Conservation (phyloP, 768 basidiomycete genomes). For the Phylloporus sp. region DNA sequence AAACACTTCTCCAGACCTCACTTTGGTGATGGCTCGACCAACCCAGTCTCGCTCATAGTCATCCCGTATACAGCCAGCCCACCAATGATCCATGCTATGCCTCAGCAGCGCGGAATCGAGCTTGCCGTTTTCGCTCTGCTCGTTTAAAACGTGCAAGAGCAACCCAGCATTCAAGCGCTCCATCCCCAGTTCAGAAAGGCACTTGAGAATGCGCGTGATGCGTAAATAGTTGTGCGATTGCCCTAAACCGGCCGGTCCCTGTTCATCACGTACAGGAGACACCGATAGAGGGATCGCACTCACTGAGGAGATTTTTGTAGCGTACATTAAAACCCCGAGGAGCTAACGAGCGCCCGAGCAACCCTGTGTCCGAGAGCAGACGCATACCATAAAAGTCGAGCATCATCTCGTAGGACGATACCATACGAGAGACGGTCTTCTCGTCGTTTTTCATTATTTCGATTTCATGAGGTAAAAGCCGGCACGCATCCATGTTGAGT, state of each 20-base stretch:
- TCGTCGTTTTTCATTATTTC: constrained; percentile 48
- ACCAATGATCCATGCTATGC: constrained; percentile 72
- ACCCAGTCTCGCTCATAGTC: constrained; percentile 56
- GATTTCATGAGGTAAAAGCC: constrained; percentile 63
- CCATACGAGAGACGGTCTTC: constrained; percentile 43
- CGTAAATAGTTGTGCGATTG: constrained; percentile 73
- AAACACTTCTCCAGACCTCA: constrained; percentile 45
- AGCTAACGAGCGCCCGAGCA: constrained; percentile 46
- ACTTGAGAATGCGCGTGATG: constrained; percentile 73
- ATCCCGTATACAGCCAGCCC: constrained; percentile 68
- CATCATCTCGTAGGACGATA: constrained; percentile 66
- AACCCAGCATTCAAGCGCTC: constrained; percentile 63
- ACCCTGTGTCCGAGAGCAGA: constrained; percentile 53
- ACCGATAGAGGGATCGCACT: constrained; percentile 30
- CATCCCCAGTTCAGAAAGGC: constrained; percentile 63
- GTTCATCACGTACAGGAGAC: background rate
- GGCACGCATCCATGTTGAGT: constrained; percentile 63
- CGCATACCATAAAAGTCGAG: constrained; percentile 79
- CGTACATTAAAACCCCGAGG: constrained; percentile 48
- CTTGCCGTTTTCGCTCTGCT: constrained; percentile 56
- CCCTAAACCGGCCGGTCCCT: constrained; percentile 33
- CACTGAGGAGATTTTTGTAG: constrained; percentile 63
- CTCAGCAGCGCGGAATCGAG: constrained; percentile 45
- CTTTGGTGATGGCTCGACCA: constrained; percentile 43
- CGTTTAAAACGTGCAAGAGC: constrained; percentile 60